These are phyloP conservation scores for Coemansia sp. DNA, from an alignment of 192 early-diverging fungal species.

Conservation along the genomic window DNA sequence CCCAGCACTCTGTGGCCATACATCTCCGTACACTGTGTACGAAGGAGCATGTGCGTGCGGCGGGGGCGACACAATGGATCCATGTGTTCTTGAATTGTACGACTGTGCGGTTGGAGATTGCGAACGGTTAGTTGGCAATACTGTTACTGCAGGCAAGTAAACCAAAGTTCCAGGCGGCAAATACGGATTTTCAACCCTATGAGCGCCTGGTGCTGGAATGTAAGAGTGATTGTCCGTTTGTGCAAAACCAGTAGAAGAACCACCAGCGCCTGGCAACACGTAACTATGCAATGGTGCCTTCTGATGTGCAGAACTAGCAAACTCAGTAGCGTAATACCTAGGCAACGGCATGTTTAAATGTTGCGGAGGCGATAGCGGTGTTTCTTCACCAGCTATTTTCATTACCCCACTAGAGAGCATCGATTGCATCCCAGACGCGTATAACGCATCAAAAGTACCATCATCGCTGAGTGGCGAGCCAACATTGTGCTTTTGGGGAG, in stretches of 20 bases:
- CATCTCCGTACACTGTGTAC: not conserved
- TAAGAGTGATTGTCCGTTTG: not conserved
- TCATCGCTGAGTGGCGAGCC: not conserved
- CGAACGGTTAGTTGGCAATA: slow-evolving; percentile 7
- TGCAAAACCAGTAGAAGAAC: not conserved
- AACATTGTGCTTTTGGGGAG: not conserved
- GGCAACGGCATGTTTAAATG: not conserved
- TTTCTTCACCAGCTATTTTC: not conserved
- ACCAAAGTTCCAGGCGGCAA: slow-evolving; percentile 24
- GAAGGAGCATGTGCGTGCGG: not conserved
- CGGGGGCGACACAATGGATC: not conserved
- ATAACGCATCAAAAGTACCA: not conserved
- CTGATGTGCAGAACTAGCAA: not conserved
- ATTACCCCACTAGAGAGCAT: slow-evolving; percentile 10
- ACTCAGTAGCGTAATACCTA: not conserved
- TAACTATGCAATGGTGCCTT: not conserved
- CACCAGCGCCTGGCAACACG: not conserved
- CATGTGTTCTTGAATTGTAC: not conserved
- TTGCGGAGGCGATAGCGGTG: not conserved
- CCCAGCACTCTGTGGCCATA: not conserved
- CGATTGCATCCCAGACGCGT: slow-evolving; percentile 10
- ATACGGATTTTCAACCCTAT: slow-evolving; percentile 14
- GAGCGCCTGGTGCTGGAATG: not conserved
- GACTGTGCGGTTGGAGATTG: not conserved
- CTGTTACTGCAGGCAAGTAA: slow-evolving; percentile 23